phyloP scores from a whole-genome alignment of 108 stramenopile genomes.

The Poteriospumella lacustris region DNA sequence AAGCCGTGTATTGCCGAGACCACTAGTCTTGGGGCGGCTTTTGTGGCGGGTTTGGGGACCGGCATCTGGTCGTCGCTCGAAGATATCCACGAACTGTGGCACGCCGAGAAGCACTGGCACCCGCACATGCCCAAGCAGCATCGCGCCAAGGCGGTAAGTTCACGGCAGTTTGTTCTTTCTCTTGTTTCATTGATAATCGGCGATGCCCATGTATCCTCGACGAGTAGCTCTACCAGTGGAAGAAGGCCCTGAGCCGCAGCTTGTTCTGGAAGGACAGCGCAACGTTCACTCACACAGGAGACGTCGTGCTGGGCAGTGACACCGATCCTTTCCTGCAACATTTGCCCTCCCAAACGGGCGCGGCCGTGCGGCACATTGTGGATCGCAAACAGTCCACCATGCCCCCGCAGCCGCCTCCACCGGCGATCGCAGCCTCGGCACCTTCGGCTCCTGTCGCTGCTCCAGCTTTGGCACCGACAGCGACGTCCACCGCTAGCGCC shows the following conservation, averaged over 20 bases:
- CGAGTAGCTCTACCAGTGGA: constrained; percentile 70
- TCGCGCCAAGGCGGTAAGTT: constrained; percentile 37
- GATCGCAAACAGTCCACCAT: no score
- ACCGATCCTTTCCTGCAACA: no score
- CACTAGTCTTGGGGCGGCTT: constrained; percentile 89
- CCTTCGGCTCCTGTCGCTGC: no score
- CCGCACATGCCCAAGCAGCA: constrained; percentile 62
- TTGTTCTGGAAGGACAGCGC: constrained; percentile 67
- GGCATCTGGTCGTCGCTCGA: constrained; percentile 77
- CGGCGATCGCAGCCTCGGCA: no score
- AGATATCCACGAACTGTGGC: constrained; percentile 71
- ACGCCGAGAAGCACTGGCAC: constrained; percentile 58
- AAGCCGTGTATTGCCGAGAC: constrained; percentile 79
- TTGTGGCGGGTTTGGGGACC: constrained; percentile 89
- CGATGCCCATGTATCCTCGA: neutral
- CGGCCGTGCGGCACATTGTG: no score
- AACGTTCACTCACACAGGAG: no score
- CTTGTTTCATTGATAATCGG: neutral
- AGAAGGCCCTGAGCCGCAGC: constrained; percentile 77
- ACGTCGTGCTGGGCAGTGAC: no score
- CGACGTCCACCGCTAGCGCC: no score
- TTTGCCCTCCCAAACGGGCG: no score
- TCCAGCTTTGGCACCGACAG: no score
- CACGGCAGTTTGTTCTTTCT: neutral
- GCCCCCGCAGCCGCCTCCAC: no score